Base-by-base conservation (phyloP, 306 rosid genomes). In the Boehmeria nivea region DNA sequence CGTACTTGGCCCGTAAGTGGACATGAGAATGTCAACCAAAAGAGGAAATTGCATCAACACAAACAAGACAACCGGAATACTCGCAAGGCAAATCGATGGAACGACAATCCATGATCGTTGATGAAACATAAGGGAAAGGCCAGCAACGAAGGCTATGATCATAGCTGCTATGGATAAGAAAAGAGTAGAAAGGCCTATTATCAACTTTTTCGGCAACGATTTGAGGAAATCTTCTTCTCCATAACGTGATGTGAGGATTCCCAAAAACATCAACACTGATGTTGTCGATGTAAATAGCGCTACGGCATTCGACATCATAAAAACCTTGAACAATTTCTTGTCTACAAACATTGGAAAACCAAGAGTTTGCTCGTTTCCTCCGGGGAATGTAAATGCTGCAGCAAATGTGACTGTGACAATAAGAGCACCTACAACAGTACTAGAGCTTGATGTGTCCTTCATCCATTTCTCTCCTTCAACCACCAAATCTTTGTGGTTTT, bases 151-250 rank as follows among this genome's bases (percentile, higher is more conserved):
- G 25, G 59, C 59, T 6, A 20, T 34, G 36, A 54, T 31, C 59
- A 54, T 54, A 1, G 59, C 21, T 2, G 59, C 44, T 18, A 54
- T 54, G 2, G 59, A 36, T 8, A 54, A 36, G 27, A 54, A 54
- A 5, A 34, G 59, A 20, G 44, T 17, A 5, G 59, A 12, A 5
- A 54, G 25, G 13, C 59, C 59, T 1, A 27, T 14, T 1, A 51
- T 27, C 21, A 54, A 15, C 25, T 19, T 54, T 9, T 12, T 54
- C 0, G 59, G 59, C 43, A 54, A 36, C 2, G 59, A 54, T 7
- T 18, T 34, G 4, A 34, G 27, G 17, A 54, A 54, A 34, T 54
- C 59, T 16, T 54, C 45, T 36, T 54, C 59, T 3, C 36, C 59
- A 4, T 18, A 54, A 10, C 59, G 59, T 3, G 59, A 13, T 0